Evolutionary conservation across 2,329 filamentous ascomycete species (phyloP), one percentile per base, ranked within the genome.

Genomic region (Aspergillus chevalieri): DNA sequence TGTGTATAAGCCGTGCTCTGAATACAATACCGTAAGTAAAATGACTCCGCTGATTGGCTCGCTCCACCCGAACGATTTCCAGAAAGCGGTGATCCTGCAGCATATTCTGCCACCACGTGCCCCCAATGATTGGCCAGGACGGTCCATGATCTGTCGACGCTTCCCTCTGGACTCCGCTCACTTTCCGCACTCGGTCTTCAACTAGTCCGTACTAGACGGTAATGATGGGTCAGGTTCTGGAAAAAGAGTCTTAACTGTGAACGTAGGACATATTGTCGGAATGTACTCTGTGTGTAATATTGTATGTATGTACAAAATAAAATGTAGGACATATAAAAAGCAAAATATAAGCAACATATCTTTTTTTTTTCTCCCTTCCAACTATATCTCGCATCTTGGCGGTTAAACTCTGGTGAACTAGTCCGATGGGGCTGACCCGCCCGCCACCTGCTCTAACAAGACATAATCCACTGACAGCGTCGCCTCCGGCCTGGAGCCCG

Each of bases 41-140:
- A 38, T 6, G 9, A 3, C n/a, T 5, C 34, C 34, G n/a, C n/a
- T 38, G 34, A 38, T 38, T 38, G 34, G 34, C 14, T 30, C 26
- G 10, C n/a, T 39, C 41, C 41, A 14, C 9, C 19, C 8, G 10
- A 24, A n/a, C 14, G 42, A 17, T 44, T 28, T 44, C 15, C 42
- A 44, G 42, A 44, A 44, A 22, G 42, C 42, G 42, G 42, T 44
- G 24, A 41, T 21, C 24, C 8, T n/a, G 21, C 43, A 45, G 33
- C 10, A 19, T 10, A 42, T 47, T 47, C 46, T 47, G 46, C 46
- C 46, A 22, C 46, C 46, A 47, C 46, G 46, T 47, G 46, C 46
- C 17, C 38, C 34, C n/a, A 12, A 9, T 47, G 34, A 47, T 47
- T 47, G 46, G 46, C 5, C 24, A 47, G 44, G 44, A 34, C 28